These are phyloP conservation scores for Knufia fluminis DNA, from an alignment of 2,329 filamentous ascomycete species.

Conservation along the genomic window DNA sequence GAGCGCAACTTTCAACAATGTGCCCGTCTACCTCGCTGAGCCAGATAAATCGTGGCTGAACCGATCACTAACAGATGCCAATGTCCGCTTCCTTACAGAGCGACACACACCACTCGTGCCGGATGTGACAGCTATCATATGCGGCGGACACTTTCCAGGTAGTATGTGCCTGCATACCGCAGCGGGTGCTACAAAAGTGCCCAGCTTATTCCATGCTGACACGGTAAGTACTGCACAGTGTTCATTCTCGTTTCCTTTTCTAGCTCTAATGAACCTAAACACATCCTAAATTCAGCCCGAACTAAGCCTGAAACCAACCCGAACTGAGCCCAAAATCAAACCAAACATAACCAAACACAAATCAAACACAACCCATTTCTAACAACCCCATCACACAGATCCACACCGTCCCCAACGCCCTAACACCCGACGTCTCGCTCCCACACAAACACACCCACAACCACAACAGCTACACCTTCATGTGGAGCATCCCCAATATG, in stretches of 20 bases:
- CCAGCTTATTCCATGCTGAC: constrained; percentile 63
- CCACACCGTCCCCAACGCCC: constrained; percentile 1
- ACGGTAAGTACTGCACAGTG: constrained; percentile 56
- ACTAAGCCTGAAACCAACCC: too few relatives aligned
- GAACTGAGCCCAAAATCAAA: too few relatives aligned
- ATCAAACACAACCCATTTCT: too few relatives aligned
- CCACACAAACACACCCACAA: constrained; percentile 25
- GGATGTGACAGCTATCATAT: constrained; percentile 55
- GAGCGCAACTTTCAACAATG: constrained; percentile 55
- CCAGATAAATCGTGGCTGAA: constrained; percentile 60
- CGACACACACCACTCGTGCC: constrained; percentile 27
- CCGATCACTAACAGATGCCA: constrained; percentile 31
- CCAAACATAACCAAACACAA: too few relatives aligned
- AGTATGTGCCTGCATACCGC: constrained; percentile 48
- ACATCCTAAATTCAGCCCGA: too few relatives aligned
- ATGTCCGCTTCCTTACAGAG: constrained; percentile 17
- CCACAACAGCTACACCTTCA: constrained; percentile 15
- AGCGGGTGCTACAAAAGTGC: constrained; percentile 39
- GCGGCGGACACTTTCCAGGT: constrained; percentile 72
- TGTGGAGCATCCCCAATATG: constrained; percentile 25
- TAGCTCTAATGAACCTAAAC: too few relatives aligned
- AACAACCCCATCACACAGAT: background rate
- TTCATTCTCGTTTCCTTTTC: constrained; percentile 53
- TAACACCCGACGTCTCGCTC: background rate
- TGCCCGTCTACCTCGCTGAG: constrained; percentile 57